These are phyloP conservation scores for Coemansia asiatica DNA, from an alignment of 192 early-diverging fungal genomes.

Conservation along the genomic window DNA sequence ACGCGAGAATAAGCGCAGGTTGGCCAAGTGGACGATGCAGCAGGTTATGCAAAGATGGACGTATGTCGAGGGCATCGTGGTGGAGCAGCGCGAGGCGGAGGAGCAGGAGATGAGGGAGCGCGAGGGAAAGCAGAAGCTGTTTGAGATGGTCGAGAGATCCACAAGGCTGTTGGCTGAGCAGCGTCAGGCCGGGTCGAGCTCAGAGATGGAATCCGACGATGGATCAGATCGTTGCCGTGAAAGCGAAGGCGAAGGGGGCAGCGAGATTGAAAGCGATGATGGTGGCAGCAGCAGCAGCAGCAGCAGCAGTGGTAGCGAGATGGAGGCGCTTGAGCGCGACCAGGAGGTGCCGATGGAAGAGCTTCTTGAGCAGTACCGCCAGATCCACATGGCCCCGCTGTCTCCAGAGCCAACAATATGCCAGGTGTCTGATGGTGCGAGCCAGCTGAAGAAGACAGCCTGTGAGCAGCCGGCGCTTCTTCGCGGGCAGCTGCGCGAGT, in stretches of 20 bases:
- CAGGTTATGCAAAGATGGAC: conserved; percentile 73
- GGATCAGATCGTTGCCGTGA: conserved; percentile 4
- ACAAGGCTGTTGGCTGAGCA: conserved; percentile 66
- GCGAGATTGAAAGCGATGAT: background rate
- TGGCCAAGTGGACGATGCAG: conserved; percentile 67
- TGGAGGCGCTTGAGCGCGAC: conserved; percentile 60
- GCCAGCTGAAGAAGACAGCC: background rate
- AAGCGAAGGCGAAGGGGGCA: conserved; percentile 6
- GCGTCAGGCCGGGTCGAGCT: conserved; percentile 18
- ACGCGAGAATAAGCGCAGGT: conserved; percentile 20
- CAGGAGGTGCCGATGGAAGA: conserved; percentile 64
- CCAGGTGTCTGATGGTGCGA: too few species aligned
- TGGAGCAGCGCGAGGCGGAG: conserved; percentile 60
- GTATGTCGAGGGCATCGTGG: conserved; percentile 62
- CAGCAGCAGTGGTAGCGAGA: conserved; percentile 45
- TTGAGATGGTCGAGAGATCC: conserved; percentile 73
- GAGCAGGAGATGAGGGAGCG: conserved; percentile 61
- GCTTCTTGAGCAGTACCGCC: conserved; percentile 57
- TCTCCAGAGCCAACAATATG: too few species aligned
- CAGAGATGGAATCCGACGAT: conserved; percentile 8
- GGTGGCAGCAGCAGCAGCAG: background rate
- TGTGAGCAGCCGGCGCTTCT: conserved; percentile 59
- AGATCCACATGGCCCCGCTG: conserved; percentile 18
- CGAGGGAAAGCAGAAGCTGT: conserved; percentile 65
- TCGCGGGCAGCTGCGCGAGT: conserved; percentile 74